Evolutionary conservation across 208 protist species (phyloP), one percentile per base, ranked within the genome.

Genomic region (Leishmania aethiopica): DNA sequence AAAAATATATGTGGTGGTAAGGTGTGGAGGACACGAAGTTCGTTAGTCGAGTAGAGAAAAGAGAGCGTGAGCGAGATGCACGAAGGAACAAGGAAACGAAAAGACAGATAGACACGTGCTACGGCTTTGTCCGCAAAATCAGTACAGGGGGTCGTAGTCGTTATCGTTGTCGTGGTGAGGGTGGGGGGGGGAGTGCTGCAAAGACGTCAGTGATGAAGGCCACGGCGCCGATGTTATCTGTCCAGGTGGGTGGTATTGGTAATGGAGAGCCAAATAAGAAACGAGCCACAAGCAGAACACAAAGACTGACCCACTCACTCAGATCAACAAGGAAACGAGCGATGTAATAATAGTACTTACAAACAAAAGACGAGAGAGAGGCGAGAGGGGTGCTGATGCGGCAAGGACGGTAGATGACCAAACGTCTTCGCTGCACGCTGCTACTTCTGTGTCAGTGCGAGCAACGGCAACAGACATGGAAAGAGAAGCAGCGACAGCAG

Each of bases 371-470:
- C 11, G 28, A 51, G 53, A 53, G 22, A 42, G 42, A 77, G 7
- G 35, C 15, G 17, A 28, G 35, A n/a, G 73, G 5, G 22, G 55
- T 66, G 53, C n/a, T 59, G 32, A 47, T 13, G 73, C 25, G n/a
- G 40, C 19, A 19, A 45, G 32, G 73, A 28, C 73, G 35, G 35
- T 64, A 51, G 40, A 64, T 59, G 49, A 47, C 35, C 1, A 47
- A 11, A 42, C 4, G 10, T 1, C 73, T 37, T 59, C 17, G 73
- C 51, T 77, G 28, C 73, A 40, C 13, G 47, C 32, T 2, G 13
- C 35, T 77, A 62, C 73, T 62, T 77, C 51, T 77, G 51, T 2
- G 28, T 77, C 32, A 42, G n/a, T 40, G 28, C n/a, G n/a, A 40
- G 15, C 2, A 25, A 55, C 1, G 11, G 15, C 42, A 19, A 37